These are phyloP conservation scores for Dissophora ornata DNA, from an alignment of 192 early-diverging fungal genomes.

Conservation along the genomic window DNA sequence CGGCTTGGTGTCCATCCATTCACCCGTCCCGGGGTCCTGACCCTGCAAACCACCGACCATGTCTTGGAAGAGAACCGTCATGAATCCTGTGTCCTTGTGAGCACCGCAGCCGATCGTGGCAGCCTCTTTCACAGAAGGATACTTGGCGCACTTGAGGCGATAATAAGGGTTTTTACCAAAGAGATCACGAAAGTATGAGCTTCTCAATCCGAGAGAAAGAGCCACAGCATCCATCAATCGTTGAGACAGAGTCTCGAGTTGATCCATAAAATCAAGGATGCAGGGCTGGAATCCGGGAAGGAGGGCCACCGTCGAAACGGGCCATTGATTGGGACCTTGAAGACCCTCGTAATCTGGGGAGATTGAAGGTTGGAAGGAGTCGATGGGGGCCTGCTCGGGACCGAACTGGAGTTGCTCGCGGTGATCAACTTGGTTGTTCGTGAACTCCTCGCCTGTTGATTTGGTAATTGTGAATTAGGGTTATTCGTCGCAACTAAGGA, in stretches of 20 bases:
- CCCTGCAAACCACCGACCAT: conserved; percentile 71
- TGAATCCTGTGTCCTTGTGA: conserved; percentile 66
- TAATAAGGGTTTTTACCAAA: conserved; percentile 56
- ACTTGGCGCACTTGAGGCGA: conserved; percentile 57
- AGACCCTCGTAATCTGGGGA: conserved; percentile 61
- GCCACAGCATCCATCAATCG: conserved; percentile 61
- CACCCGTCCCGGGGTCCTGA: conserved; percentile 62
- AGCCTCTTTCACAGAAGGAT: conserved; percentile 56
- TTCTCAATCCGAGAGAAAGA: conserved; percentile 55
- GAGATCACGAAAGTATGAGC: conserved; percentile 49
- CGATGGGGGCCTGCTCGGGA: conserved; percentile 48
- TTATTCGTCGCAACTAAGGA: background rate
- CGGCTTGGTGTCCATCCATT: conserved; percentile 71
- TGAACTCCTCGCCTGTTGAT: conserved; percentile 60
- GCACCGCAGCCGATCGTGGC: conserved; percentile 66
- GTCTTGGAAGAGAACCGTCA: conserved; percentile 69
- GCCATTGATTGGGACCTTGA: conserved; percentile 73
- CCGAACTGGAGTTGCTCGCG: conserved; percentile 72
- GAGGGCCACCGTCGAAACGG: conserved; percentile 27
- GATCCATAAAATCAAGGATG: conserved; percentile 51
- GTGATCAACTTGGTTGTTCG: conserved; percentile 58
- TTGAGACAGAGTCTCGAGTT: conserved; percentile 58
- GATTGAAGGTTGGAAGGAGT: conserved; percentile 15
- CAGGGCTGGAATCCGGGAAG: conserved; percentile 59
- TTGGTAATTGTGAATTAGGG: background rate